Evolutionary conservation across 176 grass and related monocot genomes (phyloP), one percentile per base, ranked within the genome.

Genomic region (Aegilops longissima): DNA sequence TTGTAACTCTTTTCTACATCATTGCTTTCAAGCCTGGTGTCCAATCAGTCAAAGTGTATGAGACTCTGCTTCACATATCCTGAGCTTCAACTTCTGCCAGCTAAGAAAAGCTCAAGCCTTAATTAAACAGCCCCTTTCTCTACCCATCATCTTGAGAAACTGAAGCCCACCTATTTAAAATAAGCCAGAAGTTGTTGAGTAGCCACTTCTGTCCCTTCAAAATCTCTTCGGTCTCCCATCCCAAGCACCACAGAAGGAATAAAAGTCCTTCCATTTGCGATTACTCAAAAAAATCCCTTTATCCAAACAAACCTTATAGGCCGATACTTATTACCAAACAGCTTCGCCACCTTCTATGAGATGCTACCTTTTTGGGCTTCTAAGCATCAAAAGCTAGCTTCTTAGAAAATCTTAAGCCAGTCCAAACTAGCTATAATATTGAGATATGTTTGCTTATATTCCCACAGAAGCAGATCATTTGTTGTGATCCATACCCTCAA

Each of bases 401-500:
- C 59, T 65, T 80, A n/a, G 12, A 79, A 64, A 44, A 18, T 13
- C 35, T 73, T 12, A 73, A 25, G 36, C 39, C 39, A 24, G 70
- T 44, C n/a, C 11, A 73, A 16, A 27, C n/a, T 45, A 25, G 39
- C 12, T 74, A 29, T 65, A 21, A 14, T 66, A 10, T 21, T 64
- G 6, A 29, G 18, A 80, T 13, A 78, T 16, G 2, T 33, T 86
- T 34, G 6, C 70, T 61, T 74, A 68, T 88, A 79, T 69, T 86
- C 17, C 21, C 20, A 82, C 87, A 94, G 52, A 36, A 63, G 10
- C 25, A 36, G 1, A 85, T 47, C 0, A 24, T 85, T 69, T 66
- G 72, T 89, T 63, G 74, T 90, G 20, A 73, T 78, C 74, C 34
- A 33, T 77, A 78, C 16, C 24, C 76, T 18, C 17, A 40, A 85